These are phyloP conservation scores for Rhizopogon roseolus DNA, from an alignment of 768 basidiomycete genomes.

Conservation along the genomic window DNA sequence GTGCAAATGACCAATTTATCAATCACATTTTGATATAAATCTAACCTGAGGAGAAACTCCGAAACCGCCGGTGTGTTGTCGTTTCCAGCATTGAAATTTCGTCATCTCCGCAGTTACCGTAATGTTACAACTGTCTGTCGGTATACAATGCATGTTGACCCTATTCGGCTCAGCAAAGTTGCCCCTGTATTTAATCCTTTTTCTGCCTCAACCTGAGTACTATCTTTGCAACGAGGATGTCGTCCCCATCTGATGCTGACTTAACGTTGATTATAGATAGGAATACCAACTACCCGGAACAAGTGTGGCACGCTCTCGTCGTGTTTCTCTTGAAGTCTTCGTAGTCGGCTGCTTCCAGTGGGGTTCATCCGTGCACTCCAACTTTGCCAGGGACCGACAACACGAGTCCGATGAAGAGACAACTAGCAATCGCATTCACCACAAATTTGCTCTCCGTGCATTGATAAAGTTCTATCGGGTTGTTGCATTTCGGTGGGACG, in stretches of 20 bases:
- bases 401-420: constrained; percentile 13
- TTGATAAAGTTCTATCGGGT: constrained; percentile 41
- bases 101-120: no score
- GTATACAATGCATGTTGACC: no score
- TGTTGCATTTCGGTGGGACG: constrained; percentile 43
- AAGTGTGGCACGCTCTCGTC: constrained; percentile 15
- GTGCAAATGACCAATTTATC: no score
- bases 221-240: not conserved
- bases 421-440: constrained; percentile 5
- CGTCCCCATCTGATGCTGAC: not conserved
- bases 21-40: no score
- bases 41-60: no score
- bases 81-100: no score
- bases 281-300: not conserved
- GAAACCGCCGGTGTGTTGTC: no score
- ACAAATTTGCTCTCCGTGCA: constrained; percentile 37
- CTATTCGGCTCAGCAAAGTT: no score
- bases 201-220: no score
- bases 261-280: not conserved
- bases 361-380: constrained; percentile 19
- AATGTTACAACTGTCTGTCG: no score
- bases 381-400: constrained; percentile 4
- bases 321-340: constrained; percentile 11
- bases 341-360: constrained; percentile 21
- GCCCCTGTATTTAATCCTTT: no score